Evolutionary conservation across 73 alveolate species (phyloP), one percentile per base, ranked within the genome.

Genomic region (Tetrahymena malaccensis): DNA sequence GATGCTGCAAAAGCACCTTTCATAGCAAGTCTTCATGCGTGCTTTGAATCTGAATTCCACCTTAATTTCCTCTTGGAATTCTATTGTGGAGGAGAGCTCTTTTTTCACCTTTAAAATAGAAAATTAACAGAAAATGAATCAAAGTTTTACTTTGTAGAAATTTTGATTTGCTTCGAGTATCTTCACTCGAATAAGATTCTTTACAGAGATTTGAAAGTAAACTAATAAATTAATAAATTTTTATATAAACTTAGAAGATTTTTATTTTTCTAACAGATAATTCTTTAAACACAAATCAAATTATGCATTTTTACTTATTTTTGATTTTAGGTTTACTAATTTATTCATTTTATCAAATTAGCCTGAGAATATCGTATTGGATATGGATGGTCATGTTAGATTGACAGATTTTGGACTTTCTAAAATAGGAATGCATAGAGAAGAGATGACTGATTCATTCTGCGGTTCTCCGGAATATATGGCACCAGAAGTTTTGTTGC

Each of bases 31-130:
- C 94, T 95, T 31, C 94, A 95, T 44, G 97, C 97, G 34, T 85
- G 95, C 34, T 95, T 95, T 85, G 97, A 94, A 4, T 85, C 97
- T n/a, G 84, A 40, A 55, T 94, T 85, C 15, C 94, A 85, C 37
- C 85, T 97, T 58, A 94, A 96, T 85, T 93, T 97, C 58, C 94
- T 97, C 11, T 43, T 97, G 44, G 99, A 98, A 93, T 98, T 96
- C 85, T 97, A 98, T 95, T 98, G 99, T 37, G 98, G 99, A 37
- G 99, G 99, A 55, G 99, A 97, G 93, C 96, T 97, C 94, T 95
- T 93, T 84, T 97, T 93, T 93, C 97, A 95, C 84, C 94, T 95
- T 6, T 56, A 95, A 95, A 95, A 85, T 50, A 50, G 94, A 31
- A 58, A 96, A 83, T 94, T 97, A 57, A 43, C 96, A 21, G 98